Evolutionary conservation across 192 early-diverging fungal species (phyloP).

Genomic region (Coemansia sp.): DNA sequence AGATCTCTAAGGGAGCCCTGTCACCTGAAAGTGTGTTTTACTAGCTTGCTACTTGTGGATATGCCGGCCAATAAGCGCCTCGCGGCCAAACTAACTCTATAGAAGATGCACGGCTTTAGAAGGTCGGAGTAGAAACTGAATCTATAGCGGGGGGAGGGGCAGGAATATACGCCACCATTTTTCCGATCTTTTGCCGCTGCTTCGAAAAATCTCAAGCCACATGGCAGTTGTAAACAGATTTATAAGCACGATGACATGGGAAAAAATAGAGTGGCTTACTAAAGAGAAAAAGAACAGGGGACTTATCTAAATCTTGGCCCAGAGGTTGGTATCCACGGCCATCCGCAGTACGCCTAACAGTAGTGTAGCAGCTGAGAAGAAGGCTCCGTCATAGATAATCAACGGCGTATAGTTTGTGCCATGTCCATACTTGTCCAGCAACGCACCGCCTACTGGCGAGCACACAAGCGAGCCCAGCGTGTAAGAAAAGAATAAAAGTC

Average conservation of each 20-base stretch:
- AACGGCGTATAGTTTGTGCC: conserved; percentile 23
- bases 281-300: background rate
- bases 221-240: background rate
- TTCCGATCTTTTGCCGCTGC: background rate
- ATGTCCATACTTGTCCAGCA: conserved; percentile 41
- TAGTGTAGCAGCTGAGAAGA: conserved; percentile 16
- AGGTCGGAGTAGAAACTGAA: background rate
- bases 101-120: background rate
- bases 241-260: background rate
- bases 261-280: background rate
- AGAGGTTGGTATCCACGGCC: background rate
- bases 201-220: background rate
- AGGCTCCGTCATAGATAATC: conserved; percentile 30
- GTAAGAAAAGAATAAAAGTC: conserved; percentile 28
- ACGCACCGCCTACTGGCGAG: conserved; percentile 19
- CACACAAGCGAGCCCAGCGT: conserved; percentile 19
- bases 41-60: background rate
- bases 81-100: background rate
- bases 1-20: no score
- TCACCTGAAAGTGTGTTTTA: no score
- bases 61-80: background rate
- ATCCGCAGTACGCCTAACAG: conserved; percentile 22
- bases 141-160: no score
- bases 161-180: background rate
- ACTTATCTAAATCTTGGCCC: background rate